Percentiles rank a stretch among this genome's conserved stretches.
Evolutionary conservation across 1,284 basidiomycete genomes (phyloP).

Genomic region (Fistulina hepatica): DNA sequence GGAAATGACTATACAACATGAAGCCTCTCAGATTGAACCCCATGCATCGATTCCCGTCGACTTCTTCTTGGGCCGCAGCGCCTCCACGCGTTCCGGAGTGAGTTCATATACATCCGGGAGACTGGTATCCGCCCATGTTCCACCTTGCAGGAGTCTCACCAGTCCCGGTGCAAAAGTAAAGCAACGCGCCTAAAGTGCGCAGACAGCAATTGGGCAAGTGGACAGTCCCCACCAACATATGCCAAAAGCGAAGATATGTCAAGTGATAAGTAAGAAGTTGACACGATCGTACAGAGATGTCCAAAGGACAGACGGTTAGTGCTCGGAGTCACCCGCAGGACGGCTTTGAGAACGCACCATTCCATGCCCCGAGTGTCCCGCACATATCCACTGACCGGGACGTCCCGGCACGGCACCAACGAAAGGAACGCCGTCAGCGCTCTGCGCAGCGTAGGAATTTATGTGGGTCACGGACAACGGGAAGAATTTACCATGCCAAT

Average conservation of each 20-base stretch:
- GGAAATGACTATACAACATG: too few species aligned
- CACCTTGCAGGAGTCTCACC: constrained; percentile 15
- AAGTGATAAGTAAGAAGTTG: too few species aligned
- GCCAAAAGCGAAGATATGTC: too few species aligned
- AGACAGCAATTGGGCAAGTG: background rate
- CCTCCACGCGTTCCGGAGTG: constrained; percentile 10
- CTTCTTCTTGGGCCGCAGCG: background rate
- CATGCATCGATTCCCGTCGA: too few species aligned
- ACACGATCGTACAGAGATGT: too few species aligned
- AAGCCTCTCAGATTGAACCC: too few species aligned
- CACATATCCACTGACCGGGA: constrained; percentile 16
- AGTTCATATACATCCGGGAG: constrained; percentile 17
- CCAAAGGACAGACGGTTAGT: too few species aligned
- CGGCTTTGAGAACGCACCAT: constrained; percentile 16
- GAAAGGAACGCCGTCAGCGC: constrained; percentile 15
- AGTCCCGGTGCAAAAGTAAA: constrained; percentile 15
- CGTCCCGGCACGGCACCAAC: constrained; percentile 14
- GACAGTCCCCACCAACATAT: too few species aligned
- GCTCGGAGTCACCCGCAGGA: too few species aligned
- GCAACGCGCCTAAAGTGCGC: constrained; percentile 8
- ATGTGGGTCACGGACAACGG: background rate
- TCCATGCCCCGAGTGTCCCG: constrained; percentile 16
- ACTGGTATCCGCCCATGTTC: constrained; percentile 16
- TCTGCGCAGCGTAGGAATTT: constrained; percentile 6
- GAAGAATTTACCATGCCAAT: constrained; percentile 13